These are phyloP conservation scores for Arthroderma uncinatum DNA, from an alignment of 2,329 filamentous ascomycete species.

Conservation along the genomic window DNA sequence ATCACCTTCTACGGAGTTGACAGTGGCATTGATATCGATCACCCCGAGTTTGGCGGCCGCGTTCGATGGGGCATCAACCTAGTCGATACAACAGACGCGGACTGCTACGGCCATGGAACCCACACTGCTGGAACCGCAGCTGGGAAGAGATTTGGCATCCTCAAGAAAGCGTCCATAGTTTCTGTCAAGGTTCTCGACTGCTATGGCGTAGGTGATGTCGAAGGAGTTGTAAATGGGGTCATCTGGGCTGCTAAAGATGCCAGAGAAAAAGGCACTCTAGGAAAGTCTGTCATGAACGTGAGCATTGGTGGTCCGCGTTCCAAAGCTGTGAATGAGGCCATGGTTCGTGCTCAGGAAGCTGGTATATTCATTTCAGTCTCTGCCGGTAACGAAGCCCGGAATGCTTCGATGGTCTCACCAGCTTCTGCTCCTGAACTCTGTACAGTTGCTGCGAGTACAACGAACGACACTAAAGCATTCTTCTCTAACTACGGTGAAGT, in stretches of 20 bases:
- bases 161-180: conserved; percentile 29
- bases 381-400: conserved; percentile 30
- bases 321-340: conserved; percentile 30
- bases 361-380: conserved; percentile 34
- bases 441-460: conserved; percentile 33
- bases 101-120: conserved; percentile 31
- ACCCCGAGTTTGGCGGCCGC: conserved; percentile 29
- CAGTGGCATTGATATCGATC: conserved; percentile 27
- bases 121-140: conserved; percentile 31
- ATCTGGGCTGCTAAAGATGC: conserved; percentile 29
- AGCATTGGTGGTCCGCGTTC: conserved; percentile 28
- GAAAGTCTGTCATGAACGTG: conserved; percentile 28
- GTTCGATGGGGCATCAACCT: conserved; percentile 28
- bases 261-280: conserved; percentile 20
- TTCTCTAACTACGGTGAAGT: conserved; percentile 37
- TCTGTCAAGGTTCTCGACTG: conserved; percentile 42
- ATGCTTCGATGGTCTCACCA: conserved; percentile 23
- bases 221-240: conserved; percentile 42
- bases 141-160: conserved; percentile 27
- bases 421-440: conserved; percentile 30
- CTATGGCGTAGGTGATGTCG: conserved; percentile 35
- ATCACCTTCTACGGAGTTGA: conserved; percentile 31
- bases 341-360: conserved; percentile 24
- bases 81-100: conserved; percentile 14
- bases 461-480: conserved; percentile 23